Evolutionary conservation across 1,139 yeast genomes (phyloP).

Genomic region (Blastobotrys ciferrii): DNA sequence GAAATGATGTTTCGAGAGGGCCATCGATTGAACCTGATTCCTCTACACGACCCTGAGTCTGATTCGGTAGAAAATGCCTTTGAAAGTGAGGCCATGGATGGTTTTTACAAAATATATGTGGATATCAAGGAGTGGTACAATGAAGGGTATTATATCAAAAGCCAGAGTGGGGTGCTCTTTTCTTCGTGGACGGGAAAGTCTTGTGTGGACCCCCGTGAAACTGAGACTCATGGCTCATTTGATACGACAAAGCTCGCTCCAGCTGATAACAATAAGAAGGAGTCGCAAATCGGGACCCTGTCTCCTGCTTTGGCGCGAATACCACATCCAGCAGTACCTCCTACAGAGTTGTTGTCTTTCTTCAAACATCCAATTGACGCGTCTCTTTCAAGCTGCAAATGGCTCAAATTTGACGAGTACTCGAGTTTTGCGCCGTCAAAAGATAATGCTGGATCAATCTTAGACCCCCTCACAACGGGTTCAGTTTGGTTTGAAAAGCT

Average conservation of each 20-base stretch:
- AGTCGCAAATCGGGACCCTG: constrained; percentile 50
- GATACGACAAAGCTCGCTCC: constrained; percentile 61
- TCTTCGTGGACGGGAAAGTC: constrained; percentile 65
- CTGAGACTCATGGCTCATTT: constrained; percentile 59
- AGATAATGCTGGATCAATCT: constrained; percentile 69
- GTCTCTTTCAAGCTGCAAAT: constrained; percentile 73
- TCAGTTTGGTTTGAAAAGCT: constrained; percentile 77
- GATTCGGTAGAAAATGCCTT: constrained; percentile 23
- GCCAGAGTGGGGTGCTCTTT: constrained; percentile 61
- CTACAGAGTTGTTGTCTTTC: constrained; percentile 65
- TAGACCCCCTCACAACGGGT: constrained; percentile 62
- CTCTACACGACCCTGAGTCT: constrained; percentile 23
- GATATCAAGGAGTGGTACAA: constrained; percentile 59
- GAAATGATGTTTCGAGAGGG: constrained; percentile 75
- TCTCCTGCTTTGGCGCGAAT: constrained; percentile 47
- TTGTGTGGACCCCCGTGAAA: constrained; percentile 61
- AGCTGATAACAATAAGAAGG: constrained; percentile 36
- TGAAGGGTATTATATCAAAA: constrained; percentile 55
- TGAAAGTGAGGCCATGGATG: constrained; percentile 46
- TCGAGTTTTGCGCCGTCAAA: constrained; percentile 75
- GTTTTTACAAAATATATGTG: constrained; percentile 64
- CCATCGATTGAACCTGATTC: constrained; percentile 45
- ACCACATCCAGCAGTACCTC: constrained; percentile 62
- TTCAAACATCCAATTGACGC: constrained; percentile 88
- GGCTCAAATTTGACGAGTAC: constrained; percentile 68